Evolutionary conservation across 2,329 filamentous ascomycete genomes (phyloP).

Genomic region (Epichloe elymi): DNA sequence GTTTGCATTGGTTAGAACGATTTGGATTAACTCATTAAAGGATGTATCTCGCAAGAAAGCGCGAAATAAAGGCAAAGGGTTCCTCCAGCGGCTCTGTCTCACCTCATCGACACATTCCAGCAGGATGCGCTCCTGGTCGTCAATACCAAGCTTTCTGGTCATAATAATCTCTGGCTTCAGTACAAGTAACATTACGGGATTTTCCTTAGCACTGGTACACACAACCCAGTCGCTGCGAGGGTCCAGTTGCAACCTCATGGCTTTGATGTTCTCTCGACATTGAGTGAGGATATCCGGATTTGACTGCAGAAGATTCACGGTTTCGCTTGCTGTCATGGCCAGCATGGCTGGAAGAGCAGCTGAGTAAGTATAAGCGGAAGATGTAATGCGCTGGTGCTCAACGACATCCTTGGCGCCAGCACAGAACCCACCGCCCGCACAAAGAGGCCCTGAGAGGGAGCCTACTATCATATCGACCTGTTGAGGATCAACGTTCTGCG

Average conservation of each 20-base stretch:
- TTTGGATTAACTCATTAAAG: neutral
- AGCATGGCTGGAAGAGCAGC: constrained; percentile 87
- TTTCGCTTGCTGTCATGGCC: constrained; percentile 91
- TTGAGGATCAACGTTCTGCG: constrained; percentile 86
- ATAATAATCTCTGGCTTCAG: constrained; percentile 74
- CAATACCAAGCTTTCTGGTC: constrained; percentile 50
- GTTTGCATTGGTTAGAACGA: neutral
- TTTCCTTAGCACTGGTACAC: constrained; percentile 70
- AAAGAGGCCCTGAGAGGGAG: constrained; percentile 77
- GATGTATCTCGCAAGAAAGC: neutral
- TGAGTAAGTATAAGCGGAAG: constrained; percentile 88
- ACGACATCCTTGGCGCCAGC: constrained; percentile 84
- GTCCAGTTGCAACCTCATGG: constrained; percentile 77
- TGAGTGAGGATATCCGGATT: constrained; percentile 69
- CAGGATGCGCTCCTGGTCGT: constrained; percentile 74
- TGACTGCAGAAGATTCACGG: constrained; percentile 71
- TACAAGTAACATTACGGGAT: constrained; percentile 72
- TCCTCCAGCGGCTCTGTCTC: constrained; percentile 16
- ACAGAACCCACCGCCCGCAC: constrained; percentile 91
- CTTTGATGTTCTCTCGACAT: constrained; percentile 74
- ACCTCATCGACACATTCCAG: constrained; percentile 97
- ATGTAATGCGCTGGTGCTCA: constrained; percentile 88
- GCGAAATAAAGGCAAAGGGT: neutral
- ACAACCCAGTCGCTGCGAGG: constrained; percentile 86
- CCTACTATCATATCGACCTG: constrained; percentile 97